phyloP scores from a whole-genome alignment of 805 yeast genomes.

The Starmerella cellae region DNA sequence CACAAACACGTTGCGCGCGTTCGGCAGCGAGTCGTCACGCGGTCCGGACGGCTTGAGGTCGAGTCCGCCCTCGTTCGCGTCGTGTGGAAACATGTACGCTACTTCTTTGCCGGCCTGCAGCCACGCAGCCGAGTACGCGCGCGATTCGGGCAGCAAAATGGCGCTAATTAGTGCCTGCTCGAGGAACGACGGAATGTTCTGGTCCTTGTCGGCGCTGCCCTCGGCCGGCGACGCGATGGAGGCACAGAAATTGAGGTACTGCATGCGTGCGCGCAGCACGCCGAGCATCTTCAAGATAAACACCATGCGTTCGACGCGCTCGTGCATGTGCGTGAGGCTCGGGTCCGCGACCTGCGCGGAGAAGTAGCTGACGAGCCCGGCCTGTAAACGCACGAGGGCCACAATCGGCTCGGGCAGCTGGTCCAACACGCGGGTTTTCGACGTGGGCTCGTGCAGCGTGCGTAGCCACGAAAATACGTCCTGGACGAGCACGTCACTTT shows the following conservation, averaged over 20 bases:
- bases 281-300: slow-evolving; percentile 53
- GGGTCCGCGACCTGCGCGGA: slow-evolving; percentile 52
- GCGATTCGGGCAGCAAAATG: slow-evolving; percentile 65
- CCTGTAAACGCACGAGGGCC: slow-evolving; percentile 52
- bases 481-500: slow-evolving; percentile 46
- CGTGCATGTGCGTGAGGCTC: slow-evolving; percentile 35
- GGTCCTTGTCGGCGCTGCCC: slow-evolving; percentile 21
- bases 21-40: slow-evolving; percentile 12
- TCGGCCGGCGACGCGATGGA: slow-evolving; percentile 26
- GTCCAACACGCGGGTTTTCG: slow-evolving; percentile 30
- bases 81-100: slow-evolving; percentile 15
- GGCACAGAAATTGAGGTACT: slow-evolving; percentile 31
- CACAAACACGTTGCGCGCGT: slow-evolving; percentile 19
- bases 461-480: slow-evolving; percentile 63
- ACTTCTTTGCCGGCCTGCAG: slow-evolving; percentile 38
- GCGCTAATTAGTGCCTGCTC: slow-evolving; percentile 69
- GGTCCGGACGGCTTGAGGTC: background rate
- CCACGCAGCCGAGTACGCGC: slow-evolving; percentile 62
- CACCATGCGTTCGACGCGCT: slow-evolving; percentile 55
- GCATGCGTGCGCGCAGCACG: slow-evolving; percentile 56
- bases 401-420: slow-evolving; percentile 59
- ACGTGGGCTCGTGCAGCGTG: slow-evolving; percentile 36
- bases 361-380: slow-evolving; percentile 51
- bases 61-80: background rate
- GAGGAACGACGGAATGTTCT: slow-evolving; percentile 61